phyloP scores from a whole-genome alignment of 176 grass and related monocot genomes.

The bread wheat (Triticum aestivum) region IWGSC_CS_RefSeq_v2.1 NC_057813.1:542754233-542754732 shows the following conservation, averaged over 20 bases:
- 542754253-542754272: too few species aligned
- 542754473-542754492: conserved; percentile 31
- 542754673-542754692: neutral
- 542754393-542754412: neutral
- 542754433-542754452: conserved; percentile 31
- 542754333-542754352: neutral
- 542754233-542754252: neutral
- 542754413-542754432: conserved; percentile 30
- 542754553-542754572: conserved; percentile 5
- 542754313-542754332: neutral
- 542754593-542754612: conserved; percentile 37
- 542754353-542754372: neutral
- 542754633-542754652: conserved; percentile 29
- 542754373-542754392: neutral
- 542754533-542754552: conserved; percentile 20
- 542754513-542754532: neutral
- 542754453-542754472: conserved; percentile 26
- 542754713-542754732: neutral
- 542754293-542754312: too few species aligned
- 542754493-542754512: neutral
- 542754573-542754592: conserved; percentile 23
- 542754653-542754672: conserved; percentile 40
- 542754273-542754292: too few species aligned
- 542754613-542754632: conserved; percentile 32
- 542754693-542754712: neutral